phyloP scores from a whole-genome alignment of 306 rosid genomes.

The Castanea sativa region DNA sequence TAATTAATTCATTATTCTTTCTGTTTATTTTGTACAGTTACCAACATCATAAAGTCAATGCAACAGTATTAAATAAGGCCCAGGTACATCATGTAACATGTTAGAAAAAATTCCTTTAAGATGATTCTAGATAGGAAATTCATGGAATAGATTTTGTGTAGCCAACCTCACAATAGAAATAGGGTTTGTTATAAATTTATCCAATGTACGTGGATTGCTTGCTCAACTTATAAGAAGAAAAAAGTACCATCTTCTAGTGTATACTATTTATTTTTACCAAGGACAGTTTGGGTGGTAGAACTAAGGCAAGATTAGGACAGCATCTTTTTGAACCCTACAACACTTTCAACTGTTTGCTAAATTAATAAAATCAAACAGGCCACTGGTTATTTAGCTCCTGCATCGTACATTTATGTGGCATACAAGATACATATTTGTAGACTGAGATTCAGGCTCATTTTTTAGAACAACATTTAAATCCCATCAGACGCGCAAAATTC shows the following conservation, averaged over 20 bases:
- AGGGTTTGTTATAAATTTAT: not conserved
- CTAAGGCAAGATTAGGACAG: not conserved
- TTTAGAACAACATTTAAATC: not conserved
- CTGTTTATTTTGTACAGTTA: not conserved
- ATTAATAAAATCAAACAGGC: not conserved
- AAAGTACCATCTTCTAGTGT: not conserved
- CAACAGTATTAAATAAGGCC: not conserved
- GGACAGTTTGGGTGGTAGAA: not conserved
- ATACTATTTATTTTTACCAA: not conserved
- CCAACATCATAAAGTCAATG: not conserved
- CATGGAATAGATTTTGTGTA: not conserved
- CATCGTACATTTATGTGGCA: not conserved
- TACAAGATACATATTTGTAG: not conserved
- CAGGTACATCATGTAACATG: not conserved
- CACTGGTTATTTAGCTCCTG: not conserved
- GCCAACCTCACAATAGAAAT: not conserved
- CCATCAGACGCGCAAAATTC: too few species aligned
- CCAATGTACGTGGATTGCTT: not conserved
- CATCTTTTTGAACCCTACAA: not conserved
- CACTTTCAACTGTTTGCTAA: not conserved
- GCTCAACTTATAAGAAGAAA: not conserved
- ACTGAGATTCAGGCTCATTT: not conserved
- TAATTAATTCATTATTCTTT: not conserved
- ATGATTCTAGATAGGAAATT: not conserved
- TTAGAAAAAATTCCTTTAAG: not conserved